Conservation (phyloP, 352 stramenopile genomes). For the Peronospora tabacina region DNA sequence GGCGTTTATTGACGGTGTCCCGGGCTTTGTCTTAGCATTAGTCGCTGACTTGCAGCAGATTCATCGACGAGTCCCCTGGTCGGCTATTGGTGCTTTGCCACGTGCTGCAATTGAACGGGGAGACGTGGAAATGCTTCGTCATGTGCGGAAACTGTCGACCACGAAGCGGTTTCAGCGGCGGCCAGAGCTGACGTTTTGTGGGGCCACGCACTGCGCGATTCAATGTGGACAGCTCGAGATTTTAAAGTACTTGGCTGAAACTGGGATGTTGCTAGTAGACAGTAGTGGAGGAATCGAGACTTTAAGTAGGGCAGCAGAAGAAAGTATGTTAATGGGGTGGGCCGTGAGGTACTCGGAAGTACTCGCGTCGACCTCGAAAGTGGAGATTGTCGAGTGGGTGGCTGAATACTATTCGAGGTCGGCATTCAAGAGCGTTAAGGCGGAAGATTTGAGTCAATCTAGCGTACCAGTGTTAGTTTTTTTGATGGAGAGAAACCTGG, state of each 20-base stretch:
- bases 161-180: constrained; percentile 20
- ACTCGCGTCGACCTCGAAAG: constrained; percentile 3
- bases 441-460: constrained; percentile 28
- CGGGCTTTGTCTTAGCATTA: constrained; percentile 16
- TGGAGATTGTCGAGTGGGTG: constrained; percentile 33
- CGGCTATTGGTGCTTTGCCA: constrained; percentile 17
- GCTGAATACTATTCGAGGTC: constrained; percentile 8
- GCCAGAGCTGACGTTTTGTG: constrained; percentile 23
- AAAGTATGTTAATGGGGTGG: constrained; percentile 22
- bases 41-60: constrained; percentile 10
- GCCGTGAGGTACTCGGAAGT: constrained; percentile 23
- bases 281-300: constrained; percentile 1
- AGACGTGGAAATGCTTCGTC: constrained; percentile 19
- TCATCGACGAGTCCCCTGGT: constrained; percentile 17
- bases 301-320: constrained; percentile 9
- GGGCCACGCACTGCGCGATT: constrained; percentile 23
- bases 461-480: constrained; percentile 15
- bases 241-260: constrained; percentile 20
- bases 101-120: constrained; percentile 21
- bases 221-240: constrained; percentile 24
- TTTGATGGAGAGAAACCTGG: constrained; percentile 10
- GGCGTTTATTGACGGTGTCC: constrained; percentile 31
- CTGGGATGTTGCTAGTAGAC: constrained; percentile 4
- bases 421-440: constrained; percentile 14
- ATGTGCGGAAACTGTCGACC: constrained; percentile 14